Percentiles rank a stretch among this genome's conserved stretches.
phyloP scores from a whole-genome alignment of 192 early-diverging fungal genomes.

The Linderina pennispora region DNA sequence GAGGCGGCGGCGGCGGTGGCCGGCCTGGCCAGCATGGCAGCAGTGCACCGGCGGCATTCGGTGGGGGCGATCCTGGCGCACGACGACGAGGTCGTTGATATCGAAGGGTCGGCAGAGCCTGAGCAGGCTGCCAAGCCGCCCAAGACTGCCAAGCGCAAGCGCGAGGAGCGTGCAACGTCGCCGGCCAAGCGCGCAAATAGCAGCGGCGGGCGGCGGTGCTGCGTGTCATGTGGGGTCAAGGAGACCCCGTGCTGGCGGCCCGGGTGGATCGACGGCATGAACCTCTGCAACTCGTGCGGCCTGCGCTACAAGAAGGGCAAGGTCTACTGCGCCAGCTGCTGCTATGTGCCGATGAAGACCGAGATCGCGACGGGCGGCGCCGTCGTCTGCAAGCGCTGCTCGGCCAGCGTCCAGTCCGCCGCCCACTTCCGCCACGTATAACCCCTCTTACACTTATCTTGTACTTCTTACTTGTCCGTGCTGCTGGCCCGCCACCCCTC shows the following conservation, averaged over 20 bases:
- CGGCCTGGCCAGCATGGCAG: background rate
- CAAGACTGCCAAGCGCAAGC: constrained; percentile 47
- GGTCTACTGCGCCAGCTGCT: constrained; percentile 41
- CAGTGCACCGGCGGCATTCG: constrained; percentile 43
- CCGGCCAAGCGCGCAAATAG: constrained; percentile 8
- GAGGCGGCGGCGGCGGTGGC: constrained; percentile 5
- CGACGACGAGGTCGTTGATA: constrained; percentile 24
- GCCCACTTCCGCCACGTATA: too few relatives aligned
- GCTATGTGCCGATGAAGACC: constrained; percentile 50
- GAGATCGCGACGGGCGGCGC: constrained; percentile 48
- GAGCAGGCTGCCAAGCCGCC: too few relatives aligned
- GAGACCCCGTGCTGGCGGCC: constrained; percentile 52
- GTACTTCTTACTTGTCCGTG: too few relatives aligned
- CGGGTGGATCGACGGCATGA: constrained; percentile 48
- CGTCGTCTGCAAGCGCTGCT: constrained; percentile 37
- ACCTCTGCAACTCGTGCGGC: constrained; percentile 50
- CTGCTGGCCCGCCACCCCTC: too few relatives aligned
- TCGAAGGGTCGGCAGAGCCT: too few relatives aligned
- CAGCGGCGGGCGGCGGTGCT: constrained; percentile 29
- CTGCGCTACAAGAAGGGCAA: constrained; percentile 51
- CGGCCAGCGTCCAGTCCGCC: constrained; percentile 9
- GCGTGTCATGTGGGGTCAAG: constrained; percentile 42
- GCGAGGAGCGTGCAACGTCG: constrained; percentile 26
- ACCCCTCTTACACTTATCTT: too few relatives aligned
- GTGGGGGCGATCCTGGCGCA: constrained; percentile 32